Conservation (phyloP, 1,284 basidiomycete species). For the Coniferiporia sulphurascens region DNA sequence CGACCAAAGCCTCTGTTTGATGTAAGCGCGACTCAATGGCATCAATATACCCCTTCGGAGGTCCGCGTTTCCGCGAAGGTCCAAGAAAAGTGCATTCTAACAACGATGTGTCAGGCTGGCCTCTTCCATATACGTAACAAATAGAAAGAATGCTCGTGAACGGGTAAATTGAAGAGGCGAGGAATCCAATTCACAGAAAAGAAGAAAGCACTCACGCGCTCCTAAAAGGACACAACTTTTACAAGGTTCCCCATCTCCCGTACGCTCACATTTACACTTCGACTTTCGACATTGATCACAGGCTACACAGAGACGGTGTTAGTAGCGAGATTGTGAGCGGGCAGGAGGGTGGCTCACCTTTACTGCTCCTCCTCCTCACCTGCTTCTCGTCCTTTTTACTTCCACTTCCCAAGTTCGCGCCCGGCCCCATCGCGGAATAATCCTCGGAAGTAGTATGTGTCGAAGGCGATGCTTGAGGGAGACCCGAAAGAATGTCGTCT, state of each 20-base stretch:
- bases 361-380: slow-evolving; percentile 61
- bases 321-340: no score
- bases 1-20: slow-evolving; percentile 80
- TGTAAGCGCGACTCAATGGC: slow-evolving; percentile 85
- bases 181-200: not conserved
- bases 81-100: slow-evolving; percentile 78
- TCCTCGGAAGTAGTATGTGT: not conserved
- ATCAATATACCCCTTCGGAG: slow-evolving; percentile 87
- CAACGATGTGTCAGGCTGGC: not conserved
- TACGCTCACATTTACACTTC: slow-evolving; percentile 35
- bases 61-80: slow-evolving; percentile 76
- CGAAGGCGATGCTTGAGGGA: not conserved
- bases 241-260: slow-evolving; percentile 25
- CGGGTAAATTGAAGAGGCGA: no score
- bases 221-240: slow-evolving; percentile 27
- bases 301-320: slow-evolving; percentile 9
- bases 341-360: slow-evolving; percentile 40
- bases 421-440: not conserved
- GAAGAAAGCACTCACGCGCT: slow-evolving; percentile 15
- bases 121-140: no score
- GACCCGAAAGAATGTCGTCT: slow-evolving; percentile 4
- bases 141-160: no score
- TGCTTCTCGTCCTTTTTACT: slow-evolving; percentile 40
- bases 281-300: slow-evolving; percentile 33
- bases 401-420: not conserved